Evolutionary conservation across 2,329 filamentous ascomycete species (phyloP).

Genomic region (Calonectria montana): DNA sequence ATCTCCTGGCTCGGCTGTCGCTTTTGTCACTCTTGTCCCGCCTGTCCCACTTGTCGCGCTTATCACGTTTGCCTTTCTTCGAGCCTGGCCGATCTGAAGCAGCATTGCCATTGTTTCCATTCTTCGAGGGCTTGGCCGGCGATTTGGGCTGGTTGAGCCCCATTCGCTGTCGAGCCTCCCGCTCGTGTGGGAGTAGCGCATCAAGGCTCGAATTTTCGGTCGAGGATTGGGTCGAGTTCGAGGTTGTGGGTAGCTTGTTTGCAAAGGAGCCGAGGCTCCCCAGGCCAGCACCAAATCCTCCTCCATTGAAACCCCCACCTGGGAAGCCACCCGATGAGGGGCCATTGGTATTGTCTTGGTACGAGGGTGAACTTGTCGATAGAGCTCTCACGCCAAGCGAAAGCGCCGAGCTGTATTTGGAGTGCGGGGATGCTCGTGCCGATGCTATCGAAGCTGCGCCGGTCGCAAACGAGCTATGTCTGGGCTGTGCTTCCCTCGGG

Average conservation of each 20-base stretch:
- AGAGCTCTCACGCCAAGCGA: slow-evolving; percentile 35
- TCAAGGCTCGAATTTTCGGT: slow-evolving; percentile 1
- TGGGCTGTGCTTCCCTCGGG: slow-evolving; percentile 28
- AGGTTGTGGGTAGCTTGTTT: slow-evolving; percentile 20
- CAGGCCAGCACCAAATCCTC: slow-evolving; percentile 33
- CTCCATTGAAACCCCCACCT: slow-evolving; percentile 30
- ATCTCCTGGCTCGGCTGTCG: slow-evolving; percentile 12
- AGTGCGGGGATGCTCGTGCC: not conserved
- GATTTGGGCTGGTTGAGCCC: slow-evolving; percentile 33
- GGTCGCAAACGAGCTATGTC: slow-evolving; percentile 30
- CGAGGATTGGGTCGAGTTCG: not conserved
- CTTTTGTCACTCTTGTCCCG: slow-evolving; percentile 4
- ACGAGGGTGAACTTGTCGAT: slow-evolving; percentile 42
- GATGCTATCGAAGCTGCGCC: slow-evolving; percentile 22
- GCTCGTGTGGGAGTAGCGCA: slow-evolving; percentile 52
- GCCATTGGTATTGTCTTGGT: slow-evolving; percentile 30
- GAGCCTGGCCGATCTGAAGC: not conserved
- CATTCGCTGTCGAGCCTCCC: slow-evolving; percentile 48
- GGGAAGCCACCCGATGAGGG: slow-evolving; percentile 39
- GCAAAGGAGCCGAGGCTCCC: slow-evolving; percentile 41
- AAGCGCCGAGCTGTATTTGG: slow-evolving; percentile 8
- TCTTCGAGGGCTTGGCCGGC: slow-evolving; percentile 8
- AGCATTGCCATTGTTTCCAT: slow-evolving; percentile 14
- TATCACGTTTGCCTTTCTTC: not conserved
- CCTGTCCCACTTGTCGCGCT: not conserved